Base-by-base conservation (phyloP, 106 monocot genomes). In the Dactylorhiza incarnata region DNA sequence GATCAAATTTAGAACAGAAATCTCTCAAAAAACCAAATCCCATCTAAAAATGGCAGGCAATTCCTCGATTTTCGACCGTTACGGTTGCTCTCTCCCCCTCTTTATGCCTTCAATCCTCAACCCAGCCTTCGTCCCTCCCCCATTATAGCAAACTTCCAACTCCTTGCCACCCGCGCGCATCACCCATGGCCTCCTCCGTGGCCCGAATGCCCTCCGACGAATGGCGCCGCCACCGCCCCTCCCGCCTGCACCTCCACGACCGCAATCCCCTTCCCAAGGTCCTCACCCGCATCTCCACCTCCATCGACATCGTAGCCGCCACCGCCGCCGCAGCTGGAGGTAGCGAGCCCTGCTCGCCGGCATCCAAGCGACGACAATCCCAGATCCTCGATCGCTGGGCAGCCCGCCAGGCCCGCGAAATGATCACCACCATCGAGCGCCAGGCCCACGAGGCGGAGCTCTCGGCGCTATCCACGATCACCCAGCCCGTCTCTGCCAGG, bases 391-490 rank as follows among this genome's bases (percentile, higher is more conserved):
- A 87, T 73, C 81, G 81, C 5, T 92, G 89, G 92, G 87, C 87
- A 10, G 85, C 79, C 24, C 84, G 68, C 4, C 85, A 87, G 78
- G 87, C 92, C 20, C 76, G 83, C 8, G 81, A 79, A 23, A 85
- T 87, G 81, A 70, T 82, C 68, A 82, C 85, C 3, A 81, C 87
- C 43, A 83, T 87, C 53, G 80, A 89, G 68, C 78, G 81, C 8
- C 85, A 81, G 79, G 83, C 89, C 13, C 80, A 86, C 74, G 78
- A 90, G 75, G 94, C 84, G 48, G 94, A 94, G 88, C 73, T 90
- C 14, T 85, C 94, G 9, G 84, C 81, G 6, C 71, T 83, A 12
- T 62, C 84, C 45, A 74, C 73, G 44, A 75, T 74, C 44, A 53
- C 80, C 4, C 88, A 80, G 72, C 90, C 90, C n/a, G 86, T 91